Evolutionary conservation across 2,329 filamentous ascomycete genomes (phyloP).

Genomic region (Capronia epimyces): DNA sequence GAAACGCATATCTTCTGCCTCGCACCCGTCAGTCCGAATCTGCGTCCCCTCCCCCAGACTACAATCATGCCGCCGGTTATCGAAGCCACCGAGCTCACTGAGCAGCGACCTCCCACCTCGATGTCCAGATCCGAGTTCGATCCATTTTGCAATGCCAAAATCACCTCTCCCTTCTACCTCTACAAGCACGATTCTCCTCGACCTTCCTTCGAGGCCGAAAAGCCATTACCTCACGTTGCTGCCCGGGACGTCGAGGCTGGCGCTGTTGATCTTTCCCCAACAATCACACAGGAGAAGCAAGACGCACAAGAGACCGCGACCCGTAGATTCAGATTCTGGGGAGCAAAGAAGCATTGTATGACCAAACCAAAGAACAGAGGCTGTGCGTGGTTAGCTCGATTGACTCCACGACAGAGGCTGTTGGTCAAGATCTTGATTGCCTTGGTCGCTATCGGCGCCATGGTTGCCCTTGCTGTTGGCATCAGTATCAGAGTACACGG

Average conservation of each 20-base stretch:
- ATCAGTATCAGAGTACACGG: slow-evolving; percentile 42
- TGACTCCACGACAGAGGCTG: slow-evolving; percentile 37
- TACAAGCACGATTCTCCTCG: slow-evolving; percentile 36
- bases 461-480: slow-evolving; percentile 43
- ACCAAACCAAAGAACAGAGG: slow-evolving; percentile 33
- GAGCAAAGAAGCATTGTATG: slow-evolving; percentile 31
- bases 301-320: slow-evolving; percentile 11
- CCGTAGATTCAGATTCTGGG: slow-evolving; percentile 20
- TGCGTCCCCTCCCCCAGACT: slow-evolving; percentile 3
- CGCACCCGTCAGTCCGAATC: slow-evolving; percentile 1
- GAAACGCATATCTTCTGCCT: slow-evolving; percentile 2
- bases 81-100: slow-evolving; percentile 21
- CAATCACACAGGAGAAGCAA: slow-evolving; percentile 26
- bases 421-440: slow-evolving; percentile 39
- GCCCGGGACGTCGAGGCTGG: slow-evolving; percentile 35
- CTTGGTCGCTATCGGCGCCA: slow-evolving; percentile 39
- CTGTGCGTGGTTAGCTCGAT: slow-evolving; percentile 33
- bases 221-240: slow-evolving; percentile 18
- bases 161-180: slow-evolving; percentile 44
- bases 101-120: slow-evolving; percentile 12
- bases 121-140: slow-evolving; percentile 34
- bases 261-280: slow-evolving; percentile 22
- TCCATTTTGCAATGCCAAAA: slow-evolving; percentile 38
- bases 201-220: slow-evolving; percentile 30
- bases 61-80: slow-evolving; percentile 9